Evolutionary conservation across 768 basidiomycete species (phyloP).

Genomic region (Wakefieldia striispora): DNA sequence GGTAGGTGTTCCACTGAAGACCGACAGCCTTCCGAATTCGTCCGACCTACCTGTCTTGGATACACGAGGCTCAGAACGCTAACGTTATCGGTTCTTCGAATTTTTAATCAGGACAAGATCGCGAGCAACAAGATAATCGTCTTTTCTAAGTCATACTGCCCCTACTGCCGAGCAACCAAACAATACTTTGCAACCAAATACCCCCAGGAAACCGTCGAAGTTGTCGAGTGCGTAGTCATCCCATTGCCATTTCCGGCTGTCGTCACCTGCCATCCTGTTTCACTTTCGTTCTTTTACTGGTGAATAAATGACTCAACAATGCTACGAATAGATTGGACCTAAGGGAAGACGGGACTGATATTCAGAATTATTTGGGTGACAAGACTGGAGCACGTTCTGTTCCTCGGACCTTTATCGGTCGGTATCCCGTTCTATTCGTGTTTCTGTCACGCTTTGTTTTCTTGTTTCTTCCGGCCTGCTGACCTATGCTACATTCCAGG

Average conservation of each 20-base stretch:
- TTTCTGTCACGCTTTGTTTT: too few species aligned
- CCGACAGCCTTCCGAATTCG: too few species aligned
- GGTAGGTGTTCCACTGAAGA: slow-evolving; percentile 24
- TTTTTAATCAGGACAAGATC: slow-evolving; percentile 45
- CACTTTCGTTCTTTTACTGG: too few species aligned
- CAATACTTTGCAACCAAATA: slow-evolving; percentile 40
- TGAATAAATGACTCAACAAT: not conserved
- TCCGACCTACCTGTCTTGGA: too few species aligned
- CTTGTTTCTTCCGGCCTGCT: not conserved
- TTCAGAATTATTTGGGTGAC: slow-evolving; percentile 61
- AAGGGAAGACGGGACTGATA: slow-evolving; percentile 53
- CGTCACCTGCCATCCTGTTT: too few species aligned
- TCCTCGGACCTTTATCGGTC: slow-evolving; percentile 77
- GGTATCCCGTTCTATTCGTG: slow-evolving; percentile 10
- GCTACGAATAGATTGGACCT: slow-evolving; percentile 49
- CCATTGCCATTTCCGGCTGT: not conserved
- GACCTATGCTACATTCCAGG: slow-evolving; percentile 1
- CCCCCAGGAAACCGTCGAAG: slow-evolving; percentile 35
- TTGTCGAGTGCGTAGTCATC: slow-evolving; percentile 47
- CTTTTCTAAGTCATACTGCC: slow-evolving; percentile 61
- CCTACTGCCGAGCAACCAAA: slow-evolving; percentile 52
- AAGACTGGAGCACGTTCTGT: slow-evolving; percentile 73
- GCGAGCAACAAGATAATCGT: slow-evolving; percentile 50
- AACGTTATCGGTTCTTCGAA: slow-evolving; percentile 35
- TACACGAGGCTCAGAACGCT: not conserved